These are phyloP conservation scores for sorghum (Sorghum bicolor) DNA, from an alignment of 176 grass and related monocot genomes.

Conservation along the genomic window DNA sequence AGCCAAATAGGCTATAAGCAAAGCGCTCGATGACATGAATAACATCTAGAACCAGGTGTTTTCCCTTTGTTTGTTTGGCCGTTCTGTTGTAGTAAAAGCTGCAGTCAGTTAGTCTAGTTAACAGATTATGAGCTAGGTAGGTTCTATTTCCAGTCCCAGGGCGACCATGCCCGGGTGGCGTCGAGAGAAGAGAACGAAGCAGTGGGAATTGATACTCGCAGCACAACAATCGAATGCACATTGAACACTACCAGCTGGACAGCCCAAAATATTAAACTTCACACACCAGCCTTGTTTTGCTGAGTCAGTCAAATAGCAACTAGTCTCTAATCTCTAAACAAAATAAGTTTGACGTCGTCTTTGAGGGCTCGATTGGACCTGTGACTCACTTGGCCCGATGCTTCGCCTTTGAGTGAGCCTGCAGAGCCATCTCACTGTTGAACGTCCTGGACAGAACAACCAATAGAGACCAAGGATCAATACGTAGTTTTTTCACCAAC, in stretches of 20 bases:
- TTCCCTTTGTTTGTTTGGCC: no score
- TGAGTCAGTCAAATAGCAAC: neutral
- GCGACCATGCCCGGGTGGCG: no score
- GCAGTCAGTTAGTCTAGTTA: no score
- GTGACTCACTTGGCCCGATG: conserved; percentile 26
- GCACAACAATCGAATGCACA: neutral
- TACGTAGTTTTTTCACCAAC: neutral
- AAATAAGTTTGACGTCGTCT: neutral
- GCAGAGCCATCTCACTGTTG: conserved; percentile 65
- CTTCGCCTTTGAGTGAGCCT: conserved; percentile 73
- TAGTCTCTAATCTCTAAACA: neutral
- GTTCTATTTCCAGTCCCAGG: no score
- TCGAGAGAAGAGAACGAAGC: no score
- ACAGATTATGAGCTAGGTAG: no score
- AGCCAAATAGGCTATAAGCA: no score
- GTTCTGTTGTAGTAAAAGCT: no score
- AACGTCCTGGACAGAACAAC: conserved; percentile 50
- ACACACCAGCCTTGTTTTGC: neutral
- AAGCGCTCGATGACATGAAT: no score
- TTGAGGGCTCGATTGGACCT: neutral
- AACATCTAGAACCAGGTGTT: no score
- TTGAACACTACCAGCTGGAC: neutral
- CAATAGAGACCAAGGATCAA: neutral
- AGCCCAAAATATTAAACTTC: neutral
- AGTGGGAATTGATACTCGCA: no score